Percentiles rank a stretch among this genome's conserved stretches.
Conservation (phyloP, 305 asterid species). For the Withania somnifera region DNA sequence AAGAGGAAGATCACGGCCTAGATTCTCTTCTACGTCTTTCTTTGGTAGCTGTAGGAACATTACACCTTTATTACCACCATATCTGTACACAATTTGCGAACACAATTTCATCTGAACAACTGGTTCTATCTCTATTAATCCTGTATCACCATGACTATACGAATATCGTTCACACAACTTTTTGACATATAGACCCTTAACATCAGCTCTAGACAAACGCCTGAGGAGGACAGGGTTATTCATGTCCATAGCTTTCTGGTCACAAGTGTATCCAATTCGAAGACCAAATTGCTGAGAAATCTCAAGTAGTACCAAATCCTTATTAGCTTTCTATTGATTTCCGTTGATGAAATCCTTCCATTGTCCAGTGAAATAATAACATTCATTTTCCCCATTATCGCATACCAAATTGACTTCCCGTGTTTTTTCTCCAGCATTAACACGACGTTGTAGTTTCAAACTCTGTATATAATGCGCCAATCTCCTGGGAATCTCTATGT, state of each 20-base stretch:
- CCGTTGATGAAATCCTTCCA: background rate
- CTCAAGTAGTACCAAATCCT: background rate
- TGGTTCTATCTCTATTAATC: constrained; percentile 3
- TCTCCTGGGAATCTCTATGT: background rate
- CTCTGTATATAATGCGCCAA: background rate
- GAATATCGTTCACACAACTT: background rate
- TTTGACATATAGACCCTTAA: background rate
- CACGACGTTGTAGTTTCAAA: background rate
- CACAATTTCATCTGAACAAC: background rate
- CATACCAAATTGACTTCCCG: background rate
- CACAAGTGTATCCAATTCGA: background rate
- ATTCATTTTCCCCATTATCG: background rate
- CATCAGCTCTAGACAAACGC: background rate
- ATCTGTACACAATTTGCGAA: background rate
- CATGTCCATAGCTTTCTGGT: background rate
- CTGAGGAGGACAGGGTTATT: background rate
- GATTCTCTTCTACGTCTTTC: background rate
- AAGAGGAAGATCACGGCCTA: background rate
- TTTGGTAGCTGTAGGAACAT: background rate
- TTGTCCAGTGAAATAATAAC: background rate
- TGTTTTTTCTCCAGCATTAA: background rate
- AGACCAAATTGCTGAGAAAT: background rate
- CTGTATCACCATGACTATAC: background rate
- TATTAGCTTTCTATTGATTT: background rate
- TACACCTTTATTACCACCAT: background rate